phyloP scores from a whole-genome alignment of 2,329 filamentous ascomycete species.

The Ascochyta clinopodiicola region DNA sequence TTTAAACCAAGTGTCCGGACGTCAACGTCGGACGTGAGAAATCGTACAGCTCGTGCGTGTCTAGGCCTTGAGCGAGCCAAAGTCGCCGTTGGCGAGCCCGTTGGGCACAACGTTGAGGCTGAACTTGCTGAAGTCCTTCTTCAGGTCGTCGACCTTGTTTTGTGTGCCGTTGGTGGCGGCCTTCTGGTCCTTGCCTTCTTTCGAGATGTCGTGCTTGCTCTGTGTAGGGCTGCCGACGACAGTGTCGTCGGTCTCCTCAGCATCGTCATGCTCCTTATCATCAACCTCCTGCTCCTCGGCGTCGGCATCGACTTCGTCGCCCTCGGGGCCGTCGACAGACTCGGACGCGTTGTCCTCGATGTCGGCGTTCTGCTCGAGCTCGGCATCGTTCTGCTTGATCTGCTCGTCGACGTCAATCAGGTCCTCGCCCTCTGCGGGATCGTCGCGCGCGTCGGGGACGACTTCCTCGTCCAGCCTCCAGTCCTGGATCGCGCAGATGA shows the following conservation, averaged over 20 bases:
- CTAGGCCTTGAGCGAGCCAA: slow-evolving; percentile 14
- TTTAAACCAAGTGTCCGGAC: slow-evolving; percentile 11
- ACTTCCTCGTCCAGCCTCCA: slow-evolving; percentile 58
- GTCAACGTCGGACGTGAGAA: background rate
- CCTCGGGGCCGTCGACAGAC: slow-evolving; percentile 13
- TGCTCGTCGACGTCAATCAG: slow-evolving; percentile 45
- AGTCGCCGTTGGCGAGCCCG: slow-evolving; percentile 14
- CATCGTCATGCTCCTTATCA: slow-evolving; percentile 9
- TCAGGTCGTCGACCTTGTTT: slow-evolving; percentile 11
- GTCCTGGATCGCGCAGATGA: slow-evolving; percentile 61
- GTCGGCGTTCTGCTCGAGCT: slow-evolving; percentile 35
- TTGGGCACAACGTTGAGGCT: slow-evolving; percentile 15
- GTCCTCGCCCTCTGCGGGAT: slow-evolving; percentile 49
- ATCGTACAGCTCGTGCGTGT: background rate
- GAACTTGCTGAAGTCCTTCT: slow-evolving; percentile 18
- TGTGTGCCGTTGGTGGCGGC: background rate
- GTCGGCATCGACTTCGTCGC: slow-evolving; percentile 40
- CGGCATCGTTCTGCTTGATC: slow-evolving; percentile 45
- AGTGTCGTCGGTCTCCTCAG: slow-evolving; percentile 17
- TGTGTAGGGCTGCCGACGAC: slow-evolving; percentile 19
- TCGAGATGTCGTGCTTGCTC: slow-evolving; percentile 21
- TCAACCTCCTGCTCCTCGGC: slow-evolving; percentile 14
- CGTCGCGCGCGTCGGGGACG: slow-evolving; percentile 59
- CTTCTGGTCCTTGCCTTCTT: slow-evolving; percentile 9
- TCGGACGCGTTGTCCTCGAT: slow-evolving; percentile 29